Base-by-base conservation (phyloP, 2,329 filamentous ascomycete species). In the Trematosphaeria pertusa region DNA sequence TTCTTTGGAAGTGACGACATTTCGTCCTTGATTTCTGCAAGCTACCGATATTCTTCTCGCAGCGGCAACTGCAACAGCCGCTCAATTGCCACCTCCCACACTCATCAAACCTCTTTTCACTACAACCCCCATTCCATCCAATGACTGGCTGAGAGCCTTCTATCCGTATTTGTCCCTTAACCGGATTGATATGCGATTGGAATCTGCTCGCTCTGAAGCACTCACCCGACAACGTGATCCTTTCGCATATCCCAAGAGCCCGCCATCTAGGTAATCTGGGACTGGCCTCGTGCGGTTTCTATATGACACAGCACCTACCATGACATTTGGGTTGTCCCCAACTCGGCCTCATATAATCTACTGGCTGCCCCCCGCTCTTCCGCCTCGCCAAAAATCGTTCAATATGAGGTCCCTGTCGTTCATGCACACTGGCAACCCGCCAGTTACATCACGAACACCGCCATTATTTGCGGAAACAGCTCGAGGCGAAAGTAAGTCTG, bases 381-480 rank as follows among this genome's bases (percentile, higher is more conserved):
- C 38, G 14, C 24, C 14, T 28, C 18, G 45, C 17, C 38, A 43
- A 33, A 19, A 20, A 19, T 21, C 24, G 24, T 34, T 43, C 30
- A 33, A 44, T 28, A 40, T 31, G 30, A 52, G 37, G n/a, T 47
- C 36, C 24, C 20, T 34, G 21, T 44, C 28, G 33, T 45, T 45
- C 28, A 38, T 19, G n/a, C 22, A 30, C 33, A 34, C 14, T 38
- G 35, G 22, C 32, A 36, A 46, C 37, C 47, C 31, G 21, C 42
- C 34, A 41, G 33, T 34, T 30, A 30, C 33, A 47, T 37, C 17
- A 24, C 38, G 26, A 37, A 33, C 19, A 21, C 45, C 45, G 35
- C 22, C 30, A 43, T 24, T 52, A 32, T 49, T 43, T 26, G 49
- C 49, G 43, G 45, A 52, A 45, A 46, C 49, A 48, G 32, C 12